Base-by-base conservation (phyloP, 805 yeast genomes). In the Candida maris region DNA sequence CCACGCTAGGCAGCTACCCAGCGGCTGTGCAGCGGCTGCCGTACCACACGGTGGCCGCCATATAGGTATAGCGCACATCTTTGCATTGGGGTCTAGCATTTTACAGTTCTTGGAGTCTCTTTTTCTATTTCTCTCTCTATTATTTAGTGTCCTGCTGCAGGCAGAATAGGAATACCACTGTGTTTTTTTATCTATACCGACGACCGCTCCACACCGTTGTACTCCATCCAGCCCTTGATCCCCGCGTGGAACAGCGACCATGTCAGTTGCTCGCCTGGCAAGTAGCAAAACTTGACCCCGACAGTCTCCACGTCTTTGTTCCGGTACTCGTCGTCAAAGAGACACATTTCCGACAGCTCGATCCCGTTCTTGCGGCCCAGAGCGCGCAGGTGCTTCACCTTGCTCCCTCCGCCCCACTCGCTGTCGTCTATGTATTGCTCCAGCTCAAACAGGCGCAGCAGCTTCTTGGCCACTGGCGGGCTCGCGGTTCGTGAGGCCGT, bases 401-500 rank as follows among this genome's bases (percentile, higher is more conserved):
- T 79, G 10, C 77, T 64, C 19, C 78, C 76, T 32, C 75, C 77
- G 1, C 89, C 89, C 81, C 86, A 82, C 54, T 81, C 83, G 32
- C 73, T 57, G 26, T 70, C 72, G 43, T 75, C 78, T 45, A 86
- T 80, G 33, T 64, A 67, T 9, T 64, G 50, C 28, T 71, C 71
- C 1, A 86, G 60, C 24, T 70, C 66, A 23, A 83, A 67, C 38
- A 70, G 56, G 6, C 69, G 64, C 35, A 86, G 60, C 52, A 87
- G 58, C 36, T 77, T 74, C 44, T 68, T 67, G 2, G 96, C 96
- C n/a, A 82, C 64, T n/a, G 72, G 67, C 0, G 95, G 95, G 1
- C 86, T 75, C 42, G 76, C 75, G 0, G 96, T 87, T 47, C 95
- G 67, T 18, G 91, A 81, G 0, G 96, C 96, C 3, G 81, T 78